Base-by-base conservation (phyloP, 768 basidiomycete genomes). In the Inosperma sp. region DNA sequence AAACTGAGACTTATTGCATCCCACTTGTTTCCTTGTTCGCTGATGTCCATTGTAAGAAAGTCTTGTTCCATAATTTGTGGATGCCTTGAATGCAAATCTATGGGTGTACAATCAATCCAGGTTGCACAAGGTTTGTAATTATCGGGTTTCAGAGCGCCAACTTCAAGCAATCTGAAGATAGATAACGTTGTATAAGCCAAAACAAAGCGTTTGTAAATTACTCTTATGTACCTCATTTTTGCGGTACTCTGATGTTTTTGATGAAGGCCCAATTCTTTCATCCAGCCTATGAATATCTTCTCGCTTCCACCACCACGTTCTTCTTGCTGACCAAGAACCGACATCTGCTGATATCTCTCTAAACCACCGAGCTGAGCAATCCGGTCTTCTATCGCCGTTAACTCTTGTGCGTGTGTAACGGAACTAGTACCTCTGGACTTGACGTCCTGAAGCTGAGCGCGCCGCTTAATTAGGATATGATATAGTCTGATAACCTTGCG, bases 241-340 rank as follows among this genome's bases (percentile, higher is more conserved):
- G 58, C 56, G 39, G 59, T 57, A 25, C 44, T 42, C 62, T 59
- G 46, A 60, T 60, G 17, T 34, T 49, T 30, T 54, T 60, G 45
- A 50, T 69, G 64, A 56, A 74, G 33, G 16, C 70, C 68, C 52
- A 81, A 60, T 26, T 81, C 81, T 53, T 78, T 78, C 54, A 96
- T 65, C 90, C 91, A 96, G 31, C 59, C 61, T 35, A 95, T 77
- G 19, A 93, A 68, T 3, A 93, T 71, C 61, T 81, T 88, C 60
- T 94, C 88, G 60, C 86, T 91, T 5, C 93, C 93, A 3, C 93
- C 93, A 7, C 93, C 93, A 46, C 93, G 73, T 52, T 92, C 87
- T 7, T 68, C 73, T 3, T 81, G 78, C 62, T 96, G 93, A 1
- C 93, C 93, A 13, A 87, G 73, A 48, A 69, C 77, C 26, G 91